phyloP scores from a whole-genome alignment of 108 stramenopile species.

The Cyclotella atomus region DNA sequence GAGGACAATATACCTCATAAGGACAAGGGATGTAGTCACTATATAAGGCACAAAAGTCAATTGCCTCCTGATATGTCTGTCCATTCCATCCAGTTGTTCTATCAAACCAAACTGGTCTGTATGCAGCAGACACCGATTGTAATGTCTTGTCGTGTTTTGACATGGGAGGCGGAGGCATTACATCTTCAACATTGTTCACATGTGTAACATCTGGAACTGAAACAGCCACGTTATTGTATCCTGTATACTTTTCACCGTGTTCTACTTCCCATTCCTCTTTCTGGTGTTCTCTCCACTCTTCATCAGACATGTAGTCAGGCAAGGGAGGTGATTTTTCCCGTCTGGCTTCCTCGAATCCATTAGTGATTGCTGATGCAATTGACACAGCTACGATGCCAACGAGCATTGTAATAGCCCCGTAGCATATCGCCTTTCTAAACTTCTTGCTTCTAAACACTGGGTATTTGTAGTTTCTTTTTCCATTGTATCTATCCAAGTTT shows the following conservation, averaged over 20 bases:
- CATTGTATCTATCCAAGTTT: conserved; percentile 10
- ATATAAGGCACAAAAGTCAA: conserved; percentile 19
- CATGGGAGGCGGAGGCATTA: neutral
- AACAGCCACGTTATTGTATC: neutral
- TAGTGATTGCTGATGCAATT: conserved; percentile 30
- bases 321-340: conserved; percentile 21
- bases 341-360: conserved; percentile 36
- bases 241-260: conserved; percentile 13
- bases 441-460: conserved; percentile 34
- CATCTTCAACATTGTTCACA: conserved; percentile 12
- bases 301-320: conserved; percentile 39
- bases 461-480: conserved; percentile 8
- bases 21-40: conserved; percentile 27
- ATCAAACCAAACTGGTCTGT: conserved; percentile 40
- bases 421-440: conserved; percentile 16
- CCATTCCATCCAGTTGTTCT: conserved; percentile 35
- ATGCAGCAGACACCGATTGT: conserved; percentile 25
- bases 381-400: conserved; percentile 19
- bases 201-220: neutral
- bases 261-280: conserved; percentile 41
- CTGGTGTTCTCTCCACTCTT: conserved; percentile 27
- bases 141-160: conserved; percentile 24
- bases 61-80: conserved; percentile 21
- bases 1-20: conserved; percentile 40
- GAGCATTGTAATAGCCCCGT: conserved; percentile 7